A percentile compares a stretch with the other conserved stretches of the same genome.
These are phyloP conservation scores for Rhododendron kiyosumense DNA, from an alignment of 148 eudicot genomes.

Conservation along the genomic window DNA sequence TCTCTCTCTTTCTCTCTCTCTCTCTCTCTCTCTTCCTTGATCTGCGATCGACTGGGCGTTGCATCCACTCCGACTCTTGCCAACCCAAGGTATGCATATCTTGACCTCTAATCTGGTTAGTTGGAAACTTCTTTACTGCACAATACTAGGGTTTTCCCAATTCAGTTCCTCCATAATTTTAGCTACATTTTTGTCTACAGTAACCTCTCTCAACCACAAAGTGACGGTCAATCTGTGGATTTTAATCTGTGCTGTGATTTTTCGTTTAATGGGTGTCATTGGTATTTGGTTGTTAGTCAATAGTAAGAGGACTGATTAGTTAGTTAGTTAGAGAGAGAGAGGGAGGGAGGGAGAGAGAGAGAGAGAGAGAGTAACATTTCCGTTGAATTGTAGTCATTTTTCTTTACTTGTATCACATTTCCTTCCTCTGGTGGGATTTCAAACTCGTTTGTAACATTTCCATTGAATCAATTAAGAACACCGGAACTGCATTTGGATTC, in stretches of 20 bases:
- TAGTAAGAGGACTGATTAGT: neutral
- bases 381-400: neutral
- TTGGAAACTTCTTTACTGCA: neutral
- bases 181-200: neutral
- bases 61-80: neutral
- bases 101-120: neutral
- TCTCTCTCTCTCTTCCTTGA: neutral
- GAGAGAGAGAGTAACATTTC: neutral
- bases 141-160: neutral
- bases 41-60: neutral
- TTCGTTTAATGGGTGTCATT: neutral
- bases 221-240: neutral
- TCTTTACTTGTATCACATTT: neutral
- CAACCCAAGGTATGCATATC: neutral
- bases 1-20: neutral
- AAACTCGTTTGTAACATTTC: neutral
- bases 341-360: neutral
- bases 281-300: neutral
- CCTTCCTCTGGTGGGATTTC: no score
- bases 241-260: neutral
- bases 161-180: neutral
- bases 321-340: neutral
- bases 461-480: neutral
- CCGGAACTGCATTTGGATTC: neutral
- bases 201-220: neutral